Evolutionary conservation across 179 eudicot species (phyloP), one percentile per base, ranked within the genome.

Genomic region (Drosera spatulata): DNA sequence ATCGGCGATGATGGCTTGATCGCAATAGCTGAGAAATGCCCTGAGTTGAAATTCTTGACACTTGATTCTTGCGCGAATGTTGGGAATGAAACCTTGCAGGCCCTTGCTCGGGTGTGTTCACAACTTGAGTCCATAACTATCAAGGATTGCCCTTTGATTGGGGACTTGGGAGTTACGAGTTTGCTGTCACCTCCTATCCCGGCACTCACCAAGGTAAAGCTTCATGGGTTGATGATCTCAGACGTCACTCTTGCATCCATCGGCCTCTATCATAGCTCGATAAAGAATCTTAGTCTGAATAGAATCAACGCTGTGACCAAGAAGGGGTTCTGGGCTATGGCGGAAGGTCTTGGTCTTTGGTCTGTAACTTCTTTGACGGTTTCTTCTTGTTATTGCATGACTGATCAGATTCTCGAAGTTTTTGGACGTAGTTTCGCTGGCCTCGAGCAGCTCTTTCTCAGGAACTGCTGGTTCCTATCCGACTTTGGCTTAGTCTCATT

Each of bases 251-350:
- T 87, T 60, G 89, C 87, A 54, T 91, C 79, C 12, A 73, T 89
- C 15, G 97, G 97, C 22, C 87, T 80, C 64, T 81, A 76, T 13
- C 95, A 95, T 51, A 82, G 80, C 72, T 73, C 84, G 7, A 39
- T 89, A 42, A 76, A 78, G 13, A 66, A 65, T 69, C 86, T 89
- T 65, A 66, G 58, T 47, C 69, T 89, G 41, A 59, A 60, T 62
- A 72, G 69, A 22, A 89, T 89, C 10, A 69, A 61, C 66, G 79
- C 75, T 45, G 95, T 85, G 66, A 81, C 70, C 54, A 84, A 89
- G 67, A 84, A 89, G 67, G 97, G 95, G 37, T 89, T 87, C 70
- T 84, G 84, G 87, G 85, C 69, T 12, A 84, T 89, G 95, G 97
- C 89, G 43, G 79, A 68, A 53, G 87, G 79, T 10, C 46, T 55